A percentile compares a stretch with the other conserved stretches of the same genome.
Conservation (phyloP, 1,284 basidiomycete species). For the Clitocybe nebularis region DNA sequence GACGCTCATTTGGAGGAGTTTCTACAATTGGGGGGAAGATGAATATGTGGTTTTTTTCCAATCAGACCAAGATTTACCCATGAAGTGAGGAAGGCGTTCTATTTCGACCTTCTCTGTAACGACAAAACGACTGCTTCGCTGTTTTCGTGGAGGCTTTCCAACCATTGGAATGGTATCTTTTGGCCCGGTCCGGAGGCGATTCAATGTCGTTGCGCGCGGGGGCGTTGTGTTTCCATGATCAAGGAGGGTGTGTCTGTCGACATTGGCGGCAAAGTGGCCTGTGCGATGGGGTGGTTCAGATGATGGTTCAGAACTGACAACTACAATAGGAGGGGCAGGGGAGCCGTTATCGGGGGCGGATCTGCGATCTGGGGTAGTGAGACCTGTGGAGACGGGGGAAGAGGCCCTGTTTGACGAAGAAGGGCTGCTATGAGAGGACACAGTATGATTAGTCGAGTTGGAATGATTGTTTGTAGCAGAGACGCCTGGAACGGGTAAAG, state of each 20-base stretch:
- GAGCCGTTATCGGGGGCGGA: conserved; percentile 46
- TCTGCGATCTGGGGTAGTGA: conserved; percentile 48
- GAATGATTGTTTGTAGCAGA: conserved; percentile 33
- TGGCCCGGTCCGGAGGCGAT: conserved; percentile 69
- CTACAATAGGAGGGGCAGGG: conserved; percentile 81
- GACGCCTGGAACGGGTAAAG: conserved; percentile 45
- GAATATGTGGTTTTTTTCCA: no score
- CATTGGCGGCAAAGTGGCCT: conserved; percentile 33
- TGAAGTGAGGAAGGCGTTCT: conserved; percentile 91
- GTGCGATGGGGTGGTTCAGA: conserved; percentile 44
- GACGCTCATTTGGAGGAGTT: conserved; percentile 84
- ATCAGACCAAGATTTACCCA: conserved; percentile 54
- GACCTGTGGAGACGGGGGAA: conserved; percentile 31
- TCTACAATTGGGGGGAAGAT: conserved; percentile 47
- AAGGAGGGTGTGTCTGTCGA: conserved; percentile 51
- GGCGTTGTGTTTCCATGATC: conserved; percentile 51
- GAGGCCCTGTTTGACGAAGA: conserved; percentile 42
- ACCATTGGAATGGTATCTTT: conserved; percentile 95
- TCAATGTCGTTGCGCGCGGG: conserved; percentile 60
- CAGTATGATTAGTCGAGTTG: conserved; percentile 37
- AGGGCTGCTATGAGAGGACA: conserved; percentile 39
- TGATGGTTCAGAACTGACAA: conserved; percentile 79
- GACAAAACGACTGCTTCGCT: conserved; percentile 93
- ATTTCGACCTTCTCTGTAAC: conserved; percentile 96
- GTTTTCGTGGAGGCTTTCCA: conserved; percentile 93